A percentile compares a stretch with the other conserved stretches of the same genome.
These are phyloP conservation scores for Citrus sp. DNA, from an alignment of 345 rosid genomes.

Conservation along the genomic window DNA sequence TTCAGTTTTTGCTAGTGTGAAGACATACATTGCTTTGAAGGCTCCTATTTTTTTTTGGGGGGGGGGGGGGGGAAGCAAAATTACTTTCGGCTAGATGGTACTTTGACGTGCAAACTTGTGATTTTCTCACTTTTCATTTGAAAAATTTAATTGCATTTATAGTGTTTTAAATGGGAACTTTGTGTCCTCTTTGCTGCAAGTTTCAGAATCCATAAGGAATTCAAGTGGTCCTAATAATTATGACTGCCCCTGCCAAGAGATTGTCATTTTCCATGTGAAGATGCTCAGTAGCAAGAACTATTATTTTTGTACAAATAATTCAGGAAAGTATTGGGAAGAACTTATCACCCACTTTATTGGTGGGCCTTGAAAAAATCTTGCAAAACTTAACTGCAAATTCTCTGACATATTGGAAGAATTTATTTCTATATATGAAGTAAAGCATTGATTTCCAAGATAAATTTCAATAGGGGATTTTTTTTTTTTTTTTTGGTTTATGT, in stretches of 20 bases:
- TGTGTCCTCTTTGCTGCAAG: not conserved
- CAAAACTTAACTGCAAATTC: not conserved
- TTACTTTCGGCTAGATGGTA: not conserved
- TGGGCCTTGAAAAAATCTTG: not conserved
- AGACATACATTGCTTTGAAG: too few relatives aligned
- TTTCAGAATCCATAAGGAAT: not conserved
- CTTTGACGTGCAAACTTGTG: too few relatives aligned
- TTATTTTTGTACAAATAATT: not conserved
- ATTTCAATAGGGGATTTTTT: not conserved
- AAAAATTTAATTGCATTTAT: not conserved
- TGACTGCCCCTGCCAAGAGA: not conserved
- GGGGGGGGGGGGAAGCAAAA: too few relatives aligned
- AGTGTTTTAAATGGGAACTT: not conserved
- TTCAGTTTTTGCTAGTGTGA: not conserved
- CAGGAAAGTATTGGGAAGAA: not conserved
- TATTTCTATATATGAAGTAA: not conserved
- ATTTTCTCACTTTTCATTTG: not conserved
- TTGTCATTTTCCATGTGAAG: constrained; percentile 5
- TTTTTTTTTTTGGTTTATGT: not conserved
- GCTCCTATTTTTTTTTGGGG: too few relatives aligned
- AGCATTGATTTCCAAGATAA: not conserved
- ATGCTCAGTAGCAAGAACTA: not conserved
- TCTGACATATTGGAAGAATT: not conserved
- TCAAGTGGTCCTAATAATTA: not conserved
- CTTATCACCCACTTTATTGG: not conserved